Evolutionary conservation across 257 asterid species (phyloP), one percentile per base, ranked within the genome.

Genomic region (Parsonsia alboflavescens): DNA sequence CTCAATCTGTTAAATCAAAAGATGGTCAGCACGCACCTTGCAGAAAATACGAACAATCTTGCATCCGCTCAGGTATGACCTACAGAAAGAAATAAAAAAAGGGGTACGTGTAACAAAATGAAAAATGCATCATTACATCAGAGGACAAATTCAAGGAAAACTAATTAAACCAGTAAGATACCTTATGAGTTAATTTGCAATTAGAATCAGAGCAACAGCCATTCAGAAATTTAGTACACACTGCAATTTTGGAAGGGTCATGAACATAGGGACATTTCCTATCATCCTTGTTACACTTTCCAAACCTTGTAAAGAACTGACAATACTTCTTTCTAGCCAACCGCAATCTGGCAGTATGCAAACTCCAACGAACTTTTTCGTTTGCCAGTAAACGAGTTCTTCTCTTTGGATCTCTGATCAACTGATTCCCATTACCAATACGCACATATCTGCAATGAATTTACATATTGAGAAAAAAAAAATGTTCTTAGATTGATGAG

Each of bases 1-100:
- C 57, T 53, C 10, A 22, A 26, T 59, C 36, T 72, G 44, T 64
- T 63, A 42, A 63, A 56, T 68, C 12, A 57, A 61, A 73, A 73
- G 56, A 67, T 1, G 67, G 50, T 67, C 19, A 76, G 71, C 64
- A 49, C 80, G 71, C 73, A 95, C 99, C 97, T 89, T 88, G 94
- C 81, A 92, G 79, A 82, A 90, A 95, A 80, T 90, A 95, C 28
- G 97, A 90, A 82, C 99, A 95, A 80, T 92, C 99, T 85, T 89
- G 92, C 99, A 95, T 95, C 84, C 98, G 87, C 85, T 95, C 98
- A 21, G 98, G 96, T 61, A 95, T 88, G 75, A 95, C 93, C 99
- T 90, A 80, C 85, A 86, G 13, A 75, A 58, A 62, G 63, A 61
- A 75, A 72, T 62, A 70, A 71, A 66, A 68, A 65, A 49, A 67